phyloP scores from a whole-genome alignment of 495 filamentous ascomycete species.

The Xylaria castorea region DNA sequence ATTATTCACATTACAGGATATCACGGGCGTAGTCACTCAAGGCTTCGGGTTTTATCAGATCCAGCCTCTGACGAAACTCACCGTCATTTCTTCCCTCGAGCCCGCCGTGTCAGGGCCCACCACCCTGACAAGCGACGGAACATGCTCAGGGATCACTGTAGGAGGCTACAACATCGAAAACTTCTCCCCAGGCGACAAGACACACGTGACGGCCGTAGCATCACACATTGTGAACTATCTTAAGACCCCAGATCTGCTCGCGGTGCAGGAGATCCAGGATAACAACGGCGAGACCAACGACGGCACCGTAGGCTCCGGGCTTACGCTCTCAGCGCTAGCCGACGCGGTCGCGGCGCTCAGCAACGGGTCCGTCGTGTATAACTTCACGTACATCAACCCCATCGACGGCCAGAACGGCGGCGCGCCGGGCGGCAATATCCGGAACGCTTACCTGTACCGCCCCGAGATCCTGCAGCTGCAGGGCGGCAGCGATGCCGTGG shows the following conservation, averaged over 20 bases:
- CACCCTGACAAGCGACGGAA: slow-evolving; percentile 49
- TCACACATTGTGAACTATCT: slow-evolving; percentile 62
- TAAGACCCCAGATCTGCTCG: slow-evolving; percentile 59
- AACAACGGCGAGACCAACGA: slow-evolving; percentile 60
- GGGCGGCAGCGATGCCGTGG: slow-evolving; percentile 44
- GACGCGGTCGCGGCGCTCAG: slow-evolving; percentile 48
- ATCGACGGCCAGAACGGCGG: slow-evolving; percentile 61
- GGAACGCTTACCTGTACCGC: slow-evolving; percentile 66
- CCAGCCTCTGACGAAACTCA: slow-evolving; percentile 60
- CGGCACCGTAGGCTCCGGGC: slow-evolving; percentile 54
- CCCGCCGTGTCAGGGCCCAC: slow-evolving; percentile 49
- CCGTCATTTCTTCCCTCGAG: slow-evolving; percentile 42
- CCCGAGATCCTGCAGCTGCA: slow-evolving; percentile 55
- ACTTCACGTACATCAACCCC: slow-evolving; percentile 58
- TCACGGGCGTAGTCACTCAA: slow-evolving; percentile 64
- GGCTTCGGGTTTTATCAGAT: slow-evolving; percentile 67
- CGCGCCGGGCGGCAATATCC: slow-evolving; percentile 69
- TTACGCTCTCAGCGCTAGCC: slow-evolving; percentile 54
- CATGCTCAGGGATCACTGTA: slow-evolving; percentile 60
- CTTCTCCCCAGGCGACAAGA: slow-evolving; percentile 52
- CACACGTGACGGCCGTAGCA: slow-evolving; percentile 56
- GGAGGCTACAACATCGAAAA: slow-evolving; percentile 70
- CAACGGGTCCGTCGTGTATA: slow-evolving; percentile 45
- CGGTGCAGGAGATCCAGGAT: slow-evolving; percentile 69
- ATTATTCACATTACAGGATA: slow-evolving; percentile 28